Evolutionary conservation across 495 filamentous ascomycete species (phyloP), one percentile per base, ranked within the genome.

Genomic region (Collariella sp.): DNA sequence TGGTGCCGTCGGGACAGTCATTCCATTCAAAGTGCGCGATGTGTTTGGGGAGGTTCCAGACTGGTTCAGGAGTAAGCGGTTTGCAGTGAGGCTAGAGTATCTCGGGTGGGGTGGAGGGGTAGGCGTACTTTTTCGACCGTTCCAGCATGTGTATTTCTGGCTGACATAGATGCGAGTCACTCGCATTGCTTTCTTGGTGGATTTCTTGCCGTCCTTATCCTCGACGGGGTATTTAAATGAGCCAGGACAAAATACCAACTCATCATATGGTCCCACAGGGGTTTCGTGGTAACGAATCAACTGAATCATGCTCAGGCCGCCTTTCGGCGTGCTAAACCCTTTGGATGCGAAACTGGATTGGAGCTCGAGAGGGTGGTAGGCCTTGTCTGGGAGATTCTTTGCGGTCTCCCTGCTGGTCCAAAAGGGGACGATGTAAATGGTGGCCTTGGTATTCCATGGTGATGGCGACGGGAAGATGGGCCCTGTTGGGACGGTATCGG

Each of bases 1-100:
- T 61, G 12, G 64, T 55, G 15, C 64, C 65, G 50, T 65, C 60
- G 3, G 63, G 60, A n/a, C 59, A 50, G 18, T 69, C 59, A 6
- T 63, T 70, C 67, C 75, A 81, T 19, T 64, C 60, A 62, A 79
- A 79, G 34, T 67, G 67, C 20, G 76, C 78, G 15, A 79, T 67
- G 60, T 78, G 76, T 59, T 79, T 79, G 10, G 77, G 75, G 38
- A 77, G 73, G 61, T 78, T 79, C 75, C 75, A 79, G 52, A 76
- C 74, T 69, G 18, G 26, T 31, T 36, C 16, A 4, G 5, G 42
- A n/a, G 42, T 45, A n/a, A 43, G 40, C 7, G 57, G 23, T 61
- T n/a, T 20, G 24, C 22, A 35, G 16, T 33, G 45, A 31, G 19
- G 34, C 20, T 13, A 41, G 31, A n/a, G 16, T 18, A 49, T 26